Percentiles rank a stretch among this genome's conserved stretches.
phyloP scores from a whole-genome alignment of 1,284 basidiomycete genomes.

The Ceratobasidium sp. region DNA sequence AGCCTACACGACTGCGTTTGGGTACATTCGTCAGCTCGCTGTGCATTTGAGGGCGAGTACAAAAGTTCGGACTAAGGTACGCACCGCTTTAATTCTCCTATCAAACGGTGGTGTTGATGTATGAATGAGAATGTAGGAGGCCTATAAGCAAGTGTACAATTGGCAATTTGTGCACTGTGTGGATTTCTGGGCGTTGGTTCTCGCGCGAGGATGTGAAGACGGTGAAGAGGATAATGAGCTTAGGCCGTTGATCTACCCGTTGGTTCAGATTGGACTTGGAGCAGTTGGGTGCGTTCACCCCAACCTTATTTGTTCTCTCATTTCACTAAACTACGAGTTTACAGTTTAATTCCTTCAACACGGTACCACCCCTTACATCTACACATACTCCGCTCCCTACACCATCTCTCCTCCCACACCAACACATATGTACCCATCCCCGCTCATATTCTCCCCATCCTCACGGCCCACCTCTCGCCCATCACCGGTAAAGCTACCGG shows the following conservation, averaged over 20 bases:
- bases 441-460: slow-evolving; percentile 86
- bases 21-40: slow-evolving; percentile 95
- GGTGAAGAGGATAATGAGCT: slow-evolving; percentile 76
- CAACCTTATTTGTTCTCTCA: slow-evolving; percentile 40
- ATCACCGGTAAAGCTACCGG: slow-evolving; percentile 75
- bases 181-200: slow-evolving; percentile 95
- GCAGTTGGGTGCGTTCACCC: slow-evolving; percentile 78
- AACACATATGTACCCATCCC: slow-evolving; percentile 89
- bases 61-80: slow-evolving; percentile 85
- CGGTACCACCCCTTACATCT: slow-evolving; percentile 85
- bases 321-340: slow-evolving; percentile 39
- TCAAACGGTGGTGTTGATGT: slow-evolving; percentile 41
- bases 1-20: slow-evolving; percentile 95
- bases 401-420: slow-evolving; percentile 80
- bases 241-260: slow-evolving; percentile 90
- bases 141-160: slow-evolving; percentile 93
- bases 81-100: slow-evolving; percentile 49
- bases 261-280: slow-evolving; percentile 93
- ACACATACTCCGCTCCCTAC: slow-evolving; percentile 76
- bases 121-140: slow-evolving; percentile 65
- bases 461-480: slow-evolving; percentile 81
- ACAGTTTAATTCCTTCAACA: slow-evolving; percentile 82
- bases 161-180: slow-evolving; percentile 98
- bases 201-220: slow-evolving; percentile 81
- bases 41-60: slow-evolving; percentile 92